phyloP scores from a whole-genome alignment of 179 eudicot genomes.

The Pouteria campechiana region DNA sequence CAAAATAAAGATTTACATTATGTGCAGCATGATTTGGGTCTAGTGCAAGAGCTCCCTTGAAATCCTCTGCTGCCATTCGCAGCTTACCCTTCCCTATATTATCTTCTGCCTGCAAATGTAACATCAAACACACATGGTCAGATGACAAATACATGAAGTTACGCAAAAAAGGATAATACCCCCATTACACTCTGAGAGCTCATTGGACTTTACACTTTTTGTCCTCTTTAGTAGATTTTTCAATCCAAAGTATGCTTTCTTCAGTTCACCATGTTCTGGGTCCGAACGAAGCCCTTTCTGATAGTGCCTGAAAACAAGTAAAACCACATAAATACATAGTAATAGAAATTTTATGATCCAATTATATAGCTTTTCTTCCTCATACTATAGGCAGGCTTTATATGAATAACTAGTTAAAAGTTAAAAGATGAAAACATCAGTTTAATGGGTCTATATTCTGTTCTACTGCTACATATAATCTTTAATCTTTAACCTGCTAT shows the following conservation, averaged over 20 bases:
- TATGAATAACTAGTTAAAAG: too few species aligned
- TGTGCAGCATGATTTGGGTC: constrained; percentile 77
- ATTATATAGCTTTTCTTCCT: too few species aligned
- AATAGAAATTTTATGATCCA: too few species aligned
- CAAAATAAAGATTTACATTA: constrained; percentile 83
- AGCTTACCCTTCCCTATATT: constrained; percentile 72
- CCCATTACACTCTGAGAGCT: neutral
- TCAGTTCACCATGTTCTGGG: constrained; percentile 85
- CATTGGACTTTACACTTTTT: constrained; percentile 39
- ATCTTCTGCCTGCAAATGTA: constrained; percentile 63
- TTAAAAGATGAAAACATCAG: too few species aligned
- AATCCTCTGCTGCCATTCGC: constrained; percentile 85
- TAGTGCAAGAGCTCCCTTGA: constrained; percentile 66
- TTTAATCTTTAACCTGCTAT: too few species aligned
- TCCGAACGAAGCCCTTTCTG: constrained; percentile 91
- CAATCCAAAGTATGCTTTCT: constrained; percentile 89
- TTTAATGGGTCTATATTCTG: too few species aligned
- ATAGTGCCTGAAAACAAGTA: constrained; percentile 70
- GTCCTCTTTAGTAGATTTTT: constrained; percentile 86
- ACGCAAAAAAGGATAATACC: neutral
- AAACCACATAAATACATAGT: too few species aligned
- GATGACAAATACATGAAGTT: neutral
- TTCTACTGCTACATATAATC: too few species aligned
- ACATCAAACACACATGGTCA: neutral
- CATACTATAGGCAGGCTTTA: too few species aligned